A percentile compares a stretch with the other conserved stretches of the same genome.
phyloP scores from a whole-genome alignment of 805 yeast species.

The Hyphopichia homilentoma region DNA sequence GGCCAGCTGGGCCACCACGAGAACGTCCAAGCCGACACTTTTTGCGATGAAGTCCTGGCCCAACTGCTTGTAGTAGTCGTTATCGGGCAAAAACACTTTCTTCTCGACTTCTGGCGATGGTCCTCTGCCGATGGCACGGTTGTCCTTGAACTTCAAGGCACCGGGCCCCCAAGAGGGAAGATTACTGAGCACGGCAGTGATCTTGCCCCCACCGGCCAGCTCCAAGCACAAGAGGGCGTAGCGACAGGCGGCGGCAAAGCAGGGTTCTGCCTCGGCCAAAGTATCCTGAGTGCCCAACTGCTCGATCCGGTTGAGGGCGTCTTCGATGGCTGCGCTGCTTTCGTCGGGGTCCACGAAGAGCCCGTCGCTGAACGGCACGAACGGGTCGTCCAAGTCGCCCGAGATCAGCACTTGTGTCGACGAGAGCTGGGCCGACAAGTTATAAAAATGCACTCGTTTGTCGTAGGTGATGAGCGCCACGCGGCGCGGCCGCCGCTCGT shows the following conservation, averaged over 20 bases:
- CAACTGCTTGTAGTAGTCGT: constrained; percentile 57
- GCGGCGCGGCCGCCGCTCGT: constrained; percentile 26
- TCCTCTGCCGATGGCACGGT: constrained; percentile 35
- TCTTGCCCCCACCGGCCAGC: constrained; percentile 78
- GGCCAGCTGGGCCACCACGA: constrained; percentile 59
- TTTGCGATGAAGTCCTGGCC: constrained; percentile 52
- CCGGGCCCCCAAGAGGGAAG: constrained; percentile 86
- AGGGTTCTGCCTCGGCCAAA: constrained; percentile 53
- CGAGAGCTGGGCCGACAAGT: constrained; percentile 54
- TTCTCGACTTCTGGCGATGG: constrained; percentile 43
- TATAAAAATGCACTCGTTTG: constrained; percentile 65
- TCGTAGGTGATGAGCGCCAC: constrained; percentile 78
- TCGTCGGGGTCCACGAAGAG: constrained; percentile 77
- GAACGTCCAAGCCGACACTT: constrained; percentile 74
- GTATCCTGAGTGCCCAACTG: constrained; percentile 35
- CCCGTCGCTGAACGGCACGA: constrained; percentile 76
- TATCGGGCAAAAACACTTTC: constrained; percentile 54
- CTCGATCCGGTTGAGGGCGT: constrained; percentile 61
- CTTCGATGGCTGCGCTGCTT: constrained; percentile 59
- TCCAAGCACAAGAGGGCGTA: constrained; percentile 63
- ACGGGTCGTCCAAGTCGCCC: constrained; percentile 71
- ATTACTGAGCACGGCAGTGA: constrained; percentile 60
- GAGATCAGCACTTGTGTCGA: constrained; percentile 58
- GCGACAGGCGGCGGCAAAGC: constrained; percentile 75
- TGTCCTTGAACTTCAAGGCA: constrained; percentile 44